Evolutionary conservation across 108 stramenopile genomes (phyloP), one percentile per base, ranked within the genome.

Genomic region (Cyclotella cryptica): DNA sequence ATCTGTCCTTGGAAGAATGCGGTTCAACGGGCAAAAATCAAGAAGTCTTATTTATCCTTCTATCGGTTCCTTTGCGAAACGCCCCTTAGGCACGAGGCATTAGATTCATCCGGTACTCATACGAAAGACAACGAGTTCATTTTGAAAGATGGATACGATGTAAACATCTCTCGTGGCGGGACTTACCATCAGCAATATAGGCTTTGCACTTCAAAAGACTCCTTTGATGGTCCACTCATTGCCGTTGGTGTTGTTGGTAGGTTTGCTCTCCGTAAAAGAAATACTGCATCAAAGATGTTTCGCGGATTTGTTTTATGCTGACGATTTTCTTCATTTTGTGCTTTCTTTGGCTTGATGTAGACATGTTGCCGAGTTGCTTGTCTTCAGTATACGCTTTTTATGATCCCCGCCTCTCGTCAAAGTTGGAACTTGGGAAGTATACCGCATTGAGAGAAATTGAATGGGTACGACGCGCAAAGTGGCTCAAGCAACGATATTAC

Each of bases 321-420:
- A 49, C n/a, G 1, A 49, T 9, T n/a, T 57, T 57, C 5, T 24
- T 1, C n/a, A n/a, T n/a, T 57, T 24, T 22, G 13, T 8, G 26
- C 26, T 0, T 13, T 35, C 30, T 39, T 53, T 12, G 5, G 78
- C 89, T 71, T 94, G 90, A 52, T 41, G 66, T 95, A 55, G 98
- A 99, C 74, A 64, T 99, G 12, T 84, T 99, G 49, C 97, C 97
- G 0, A 72, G 81, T 44, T 97, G 98, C 24, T 75, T 98, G 28
- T 94, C 89, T 15, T 96, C 96, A 21, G 98, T 99, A 22, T 99
- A 99, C 80, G 88, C 92, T 41, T 99, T 98, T 78, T 99, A 99
- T 71, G 90, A 98, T 88, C 95, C 96, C 13, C 77, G 71, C 30
- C 89, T 95, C 41, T 79, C 92, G 0, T 77, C 81, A 58, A 57